Evolutionary conservation across 768 basidiomycete genomes (phyloP), one percentile per base, ranked within the genome.

Genomic region (Leccinum olivaceopallidum): DNA sequence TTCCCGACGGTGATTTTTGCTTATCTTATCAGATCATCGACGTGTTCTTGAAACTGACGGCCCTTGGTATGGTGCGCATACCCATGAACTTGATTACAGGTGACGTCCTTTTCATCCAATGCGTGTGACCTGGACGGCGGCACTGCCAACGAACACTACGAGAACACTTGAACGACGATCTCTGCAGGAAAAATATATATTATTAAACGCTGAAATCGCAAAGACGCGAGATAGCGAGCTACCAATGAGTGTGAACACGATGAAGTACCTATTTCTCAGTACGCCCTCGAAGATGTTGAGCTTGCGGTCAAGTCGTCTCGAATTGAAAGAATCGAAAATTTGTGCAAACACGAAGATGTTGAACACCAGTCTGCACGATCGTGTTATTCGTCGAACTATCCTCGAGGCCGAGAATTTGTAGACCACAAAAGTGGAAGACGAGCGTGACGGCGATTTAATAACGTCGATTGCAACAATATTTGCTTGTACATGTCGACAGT

Each of bases 271-370:
- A 73, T 99, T 99, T 53, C 76, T 80, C 44, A 76, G 67, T 32
- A 98, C 82, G 44, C 94, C 93, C 63, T 89, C 87, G 67, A 98
- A 94, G 60, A 98, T 84, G 75, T 99, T 98, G 60, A 95, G 80
- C 54, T 85, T 84, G 60, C 83, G 68, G n/a, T 98, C 95, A 51
- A 98, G 26, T 28, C 26, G 82, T 56, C 97, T 82, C 66, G 90
- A 93, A 71, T 98, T 99, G 73, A 98, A 73, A 49, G 93, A 94
- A 76, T 95, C 96, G 83, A 90, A 95, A 66, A 99, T 95, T 74
- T 98, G 96, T 30, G 92, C 92, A 71, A 98, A 98, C 59, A 98
- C 96, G 69, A 98, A 99, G n/a, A 88, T 84, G 69, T 98, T 99
- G 85, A 99, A 99, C 34, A 98, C 93, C 18, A 98, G 96, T 95